Conservation (phyloP, 2,329 filamentous ascomycete genomes). For the Cytospora piceicola region DNA sequence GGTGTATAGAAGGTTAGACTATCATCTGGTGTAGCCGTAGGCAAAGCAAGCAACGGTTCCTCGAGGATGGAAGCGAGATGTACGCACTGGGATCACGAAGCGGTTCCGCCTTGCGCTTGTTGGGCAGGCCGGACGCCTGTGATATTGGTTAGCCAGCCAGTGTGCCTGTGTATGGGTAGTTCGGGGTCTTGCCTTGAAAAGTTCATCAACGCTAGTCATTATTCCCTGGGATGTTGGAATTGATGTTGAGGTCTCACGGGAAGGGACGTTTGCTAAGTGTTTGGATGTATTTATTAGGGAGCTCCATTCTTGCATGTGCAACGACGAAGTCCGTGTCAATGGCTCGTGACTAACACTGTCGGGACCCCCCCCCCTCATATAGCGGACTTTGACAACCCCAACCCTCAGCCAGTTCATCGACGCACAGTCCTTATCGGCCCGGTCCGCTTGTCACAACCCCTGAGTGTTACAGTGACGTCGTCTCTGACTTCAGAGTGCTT, state of each 20-base stretch:
- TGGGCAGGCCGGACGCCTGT: conserved; percentile 50
- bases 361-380: background rate
- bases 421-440: background rate
- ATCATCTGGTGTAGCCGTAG: too few relatives aligned
- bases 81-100: conserved; percentile 64
- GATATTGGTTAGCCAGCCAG: conserved; percentile 29
- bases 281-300: background rate
- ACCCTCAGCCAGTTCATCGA: background rate
- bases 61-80: background rate
- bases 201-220: conserved; percentile 63
- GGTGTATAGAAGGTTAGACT: conserved; percentile 12
- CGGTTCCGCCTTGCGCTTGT: conserved; percentile 67
- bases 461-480: background rate
- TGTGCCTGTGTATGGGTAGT: background rate
- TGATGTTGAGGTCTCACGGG: background rate
- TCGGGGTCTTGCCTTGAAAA: conserved; percentile 55
- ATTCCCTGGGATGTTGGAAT: conserved; percentile 6
- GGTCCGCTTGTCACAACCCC: background rate
- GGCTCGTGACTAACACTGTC: background rate
- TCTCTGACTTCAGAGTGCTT: too few relatives aligned
- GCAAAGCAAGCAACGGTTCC: background rate
- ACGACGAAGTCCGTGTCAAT: conserved; percentile 3
- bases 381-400: background rate
- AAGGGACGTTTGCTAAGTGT: background rate
- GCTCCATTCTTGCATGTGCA: conserved; percentile 19